A percentile compares a stretch with the other conserved stretches of the same genome.
Evolutionary conservation across 2,329 filamentous ascomycete species (phyloP).

Genomic region (Chaetomium sp.): DNA sequence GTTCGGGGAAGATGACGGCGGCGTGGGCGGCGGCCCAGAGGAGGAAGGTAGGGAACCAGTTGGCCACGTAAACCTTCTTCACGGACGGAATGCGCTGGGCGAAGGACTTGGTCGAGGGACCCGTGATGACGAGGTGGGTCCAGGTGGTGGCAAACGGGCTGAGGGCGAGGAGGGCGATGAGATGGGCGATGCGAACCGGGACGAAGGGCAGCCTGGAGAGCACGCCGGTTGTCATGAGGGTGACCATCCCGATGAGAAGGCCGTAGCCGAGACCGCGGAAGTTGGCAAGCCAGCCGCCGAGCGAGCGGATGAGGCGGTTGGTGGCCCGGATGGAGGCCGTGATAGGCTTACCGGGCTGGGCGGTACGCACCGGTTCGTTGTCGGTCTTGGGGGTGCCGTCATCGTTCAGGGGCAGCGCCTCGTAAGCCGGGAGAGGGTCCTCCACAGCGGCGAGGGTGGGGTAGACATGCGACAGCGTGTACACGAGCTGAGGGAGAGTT

Average conservation of each 20-base stretch:
- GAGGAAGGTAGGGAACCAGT: slow-evolving; percentile 67
- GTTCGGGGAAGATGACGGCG: slow-evolving; percentile 50
- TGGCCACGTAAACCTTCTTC: slow-evolving; percentile 65
- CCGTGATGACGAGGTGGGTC: slow-evolving; percentile 84
- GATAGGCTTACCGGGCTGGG: slow-evolving; percentile 44
- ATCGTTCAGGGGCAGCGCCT: slow-evolving; percentile 51
- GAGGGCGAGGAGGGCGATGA: slow-evolving; percentile 61
- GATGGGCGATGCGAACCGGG: slow-evolving; percentile 43
- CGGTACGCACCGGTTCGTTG: slow-evolving; percentile 41
- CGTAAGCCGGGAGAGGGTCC: slow-evolving; percentile 59
- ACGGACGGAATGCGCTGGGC: slow-evolving; percentile 70
- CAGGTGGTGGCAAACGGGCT: slow-evolving; percentile 74
- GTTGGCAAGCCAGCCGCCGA: slow-evolving; percentile 65
- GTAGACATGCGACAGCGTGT: slow-evolving; percentile 55
- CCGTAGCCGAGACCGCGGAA: slow-evolving; percentile 68
- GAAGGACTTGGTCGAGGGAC: slow-evolving; percentile 64
- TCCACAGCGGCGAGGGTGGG: slow-evolving; percentile 61
- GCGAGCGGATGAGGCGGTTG: slow-evolving; percentile 58
- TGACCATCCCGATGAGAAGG: slow-evolving; percentile 44
- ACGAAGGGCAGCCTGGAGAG: slow-evolving; percentile 40
- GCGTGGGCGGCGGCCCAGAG: slow-evolving; percentile 61
- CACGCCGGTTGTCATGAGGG: slow-evolving; percentile 43
- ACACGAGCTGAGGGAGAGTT: slow-evolving; percentile 45
- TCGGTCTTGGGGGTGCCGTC: slow-evolving; percentile 38
- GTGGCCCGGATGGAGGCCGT: slow-evolving; percentile 56